Base-by-base conservation (phyloP, 768 basidiomycete genomes). In the Hygrophorus pudorinus region DNA sequence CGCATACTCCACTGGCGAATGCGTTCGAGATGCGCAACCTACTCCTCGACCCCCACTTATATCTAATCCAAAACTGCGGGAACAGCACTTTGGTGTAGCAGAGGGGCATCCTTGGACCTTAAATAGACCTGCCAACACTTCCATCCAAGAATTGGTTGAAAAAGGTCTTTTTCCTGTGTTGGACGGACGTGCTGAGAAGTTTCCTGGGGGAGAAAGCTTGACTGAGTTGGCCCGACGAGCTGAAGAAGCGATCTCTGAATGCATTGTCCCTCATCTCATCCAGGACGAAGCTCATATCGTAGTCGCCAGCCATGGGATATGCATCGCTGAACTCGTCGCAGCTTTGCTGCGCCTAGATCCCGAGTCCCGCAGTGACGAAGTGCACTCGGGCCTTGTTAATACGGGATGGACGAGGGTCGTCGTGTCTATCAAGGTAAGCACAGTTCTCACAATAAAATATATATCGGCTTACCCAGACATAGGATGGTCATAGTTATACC, bases 231-330 rank as follows among this genome's bases (percentile, higher is more conserved):
- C 70, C 0, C 50, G 35, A 2, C 69, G 86, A 11, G 76, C 79
- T 1, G 68, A 72, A 20, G 55, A 61, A 38, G 76, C 69, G 0
- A 58, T 86, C 8, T 56, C 57, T 27, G 68, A 77, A 24, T 67
- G 75, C 38, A 66, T 88, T 2, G 55, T 86, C 48, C 73, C 76
- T 1, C 74, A 84, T 52, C 56, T 87, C 29, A 42, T 56, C 50
- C 53, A 58, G 14, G 64, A 64, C 1, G 62, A 63, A 16, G 62
- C 62, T 33, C 81, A 85, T 50, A 57, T 88, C 29, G 84, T 76
- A 1, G 50, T 87, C 28, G 78, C 83, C 39, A 83, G 85, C 54
- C 86, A 88, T 58, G 84, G 86, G 1, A 51, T 85, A 44, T 85
- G 76, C 53, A 84, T 88, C 34, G 67, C 68, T 37, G 77, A 80